Evolutionary conservation across 306 rosid genomes (phyloP), one percentile per base, ranked within the genome.

Genomic region (Ceratonia siliqua): DNA sequence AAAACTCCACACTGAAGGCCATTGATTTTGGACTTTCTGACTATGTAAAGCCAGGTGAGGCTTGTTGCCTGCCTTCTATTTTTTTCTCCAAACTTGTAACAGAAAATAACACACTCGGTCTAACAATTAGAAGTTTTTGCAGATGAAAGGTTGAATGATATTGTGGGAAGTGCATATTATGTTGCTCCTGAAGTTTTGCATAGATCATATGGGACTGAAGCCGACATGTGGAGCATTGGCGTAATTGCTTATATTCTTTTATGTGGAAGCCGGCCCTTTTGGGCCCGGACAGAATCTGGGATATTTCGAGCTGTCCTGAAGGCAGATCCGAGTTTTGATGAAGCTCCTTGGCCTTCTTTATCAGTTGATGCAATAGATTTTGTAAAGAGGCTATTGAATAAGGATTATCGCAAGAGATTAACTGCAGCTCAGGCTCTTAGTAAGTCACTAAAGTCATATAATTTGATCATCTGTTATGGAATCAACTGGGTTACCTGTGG

Each of bases 221-320:
- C 82, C 24, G 92, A 88, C 79, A 83, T 85, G 88, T 88, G 92
- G 92, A 88, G 92, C 82, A 79, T 85, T 9, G 92, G 92, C n/a
- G 92, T 88, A 35, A 88, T 85, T 76, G 90, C 92, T 52, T 88
- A 88, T 63, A 88, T 88, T 72, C 92, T 88, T 53, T 74, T 88
- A 67, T 88, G 92, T 62, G 92, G 92, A 81, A 88, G 92, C 70
- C 83, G 92, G 1, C 90, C 90, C 14, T 88, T 88, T 77, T 88
- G 90, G 90, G 86, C 92, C 10, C 79, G 90, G 39, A 81, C 88
- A 12, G 92, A 88, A 58, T 88, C 92, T 21, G 92, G 92, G 14
- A 88, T 88, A 46, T 88, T 88, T 59, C 80, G 85, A 73, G 80
- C 90, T 25, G 88, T 88, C 48, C 80, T 88, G 14, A 88, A 85